Base-by-base conservation (phyloP, 768 basidiomycete species). In the Strobilomyces dryophilus region DNA sequence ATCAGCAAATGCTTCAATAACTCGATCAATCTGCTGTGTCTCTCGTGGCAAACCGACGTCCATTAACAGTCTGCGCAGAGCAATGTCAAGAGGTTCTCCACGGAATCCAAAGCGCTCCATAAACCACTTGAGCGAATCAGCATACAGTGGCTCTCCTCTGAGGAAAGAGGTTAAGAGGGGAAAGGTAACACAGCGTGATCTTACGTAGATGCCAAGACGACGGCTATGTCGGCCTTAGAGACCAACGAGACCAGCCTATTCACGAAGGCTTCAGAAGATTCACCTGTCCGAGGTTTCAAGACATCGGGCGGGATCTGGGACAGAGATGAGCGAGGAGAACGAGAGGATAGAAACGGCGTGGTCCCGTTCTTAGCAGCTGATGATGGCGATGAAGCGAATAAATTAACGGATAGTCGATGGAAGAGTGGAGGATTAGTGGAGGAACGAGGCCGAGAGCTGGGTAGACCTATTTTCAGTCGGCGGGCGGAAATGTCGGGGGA, bases 1-100 rank as follows among this genome's bases (percentile, higher is more conserved):
- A 41, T 75, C 77, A 6, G 95, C 90, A 70, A 99, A 99, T 0
- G 92, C 90, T 71, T 98, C 94, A 63, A 99, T 92, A 45, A 98
- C 92, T 52, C 97, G 80, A 70, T 99, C 97, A 54, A 99, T 99
- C 70, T 98, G 95, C 67, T 99, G 97, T 2, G 97, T 98, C 75
- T 99, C 97, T 51, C 86, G 79, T 3, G 97, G 97, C 26, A 99
- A 79, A 36, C 89, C 83, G 21, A 97, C 83, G 61, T 94, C 84
- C 89, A 97, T 92, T 34, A 99, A 77, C 45, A 99, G 66, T 63
- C 84, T 85, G 37, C 97, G 86, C 39, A 99, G 73, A 18, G 97
- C 91, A 29, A 98, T 83, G 65, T 99, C 97, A 32, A 99, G 78
- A 10, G 97, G 88, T 61, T 92, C 84, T 43, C 79, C 75, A 17